Conservation (phyloP, 441 rosid species). For the Pelargonium citronellum region DNA sequence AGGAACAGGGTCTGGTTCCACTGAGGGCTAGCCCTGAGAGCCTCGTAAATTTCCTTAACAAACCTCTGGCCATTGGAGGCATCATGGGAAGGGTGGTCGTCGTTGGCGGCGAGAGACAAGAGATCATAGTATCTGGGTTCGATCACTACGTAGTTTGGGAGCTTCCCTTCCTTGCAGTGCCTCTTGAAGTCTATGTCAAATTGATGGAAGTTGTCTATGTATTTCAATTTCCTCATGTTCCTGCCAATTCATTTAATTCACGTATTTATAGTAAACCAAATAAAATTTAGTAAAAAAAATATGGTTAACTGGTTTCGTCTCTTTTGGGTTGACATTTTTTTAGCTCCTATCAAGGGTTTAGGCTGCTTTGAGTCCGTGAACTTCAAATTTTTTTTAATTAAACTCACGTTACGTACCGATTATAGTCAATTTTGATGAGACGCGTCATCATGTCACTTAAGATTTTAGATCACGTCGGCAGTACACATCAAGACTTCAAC, state of each 20-base stretch:
- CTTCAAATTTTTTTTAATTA: no score
- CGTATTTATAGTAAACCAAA: no score
- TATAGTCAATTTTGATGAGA: no score
- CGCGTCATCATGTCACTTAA: no score
- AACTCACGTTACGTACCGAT: no score
- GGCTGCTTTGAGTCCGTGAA: no score
- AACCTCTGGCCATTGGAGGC: slow-evolving; percentile 66
- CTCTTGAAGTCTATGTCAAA: slow-evolving; percentile 57
- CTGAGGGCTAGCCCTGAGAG: slow-evolving; percentile 71
- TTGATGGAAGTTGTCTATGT: slow-evolving; percentile 55
- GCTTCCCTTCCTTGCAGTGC: slow-evolving; percentile 72
- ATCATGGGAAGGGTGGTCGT: slow-evolving; percentile 82
- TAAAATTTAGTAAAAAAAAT: no score
- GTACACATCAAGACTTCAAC: no score
- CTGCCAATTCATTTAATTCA: slow-evolving; percentile 22
- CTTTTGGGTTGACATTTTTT: no score
- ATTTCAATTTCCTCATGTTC: slow-evolving; percentile 68
- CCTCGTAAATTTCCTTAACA: slow-evolving; percentile 73
- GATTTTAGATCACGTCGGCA: no score
- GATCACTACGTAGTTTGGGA: slow-evolving; percentile 71
- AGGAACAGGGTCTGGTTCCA: slow-evolving; percentile 69
- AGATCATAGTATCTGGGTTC: slow-evolving; percentile 64
- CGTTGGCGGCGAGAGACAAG: slow-evolving; percentile 50
- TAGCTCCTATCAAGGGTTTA: no score
- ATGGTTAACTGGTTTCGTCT: no score